Percentiles rank a stretch among this genome's conserved stretches.
Evolutionary conservation across 495 filamentous ascomycete species (phyloP).

Genomic region (Penicillium samsonianum): DNA sequence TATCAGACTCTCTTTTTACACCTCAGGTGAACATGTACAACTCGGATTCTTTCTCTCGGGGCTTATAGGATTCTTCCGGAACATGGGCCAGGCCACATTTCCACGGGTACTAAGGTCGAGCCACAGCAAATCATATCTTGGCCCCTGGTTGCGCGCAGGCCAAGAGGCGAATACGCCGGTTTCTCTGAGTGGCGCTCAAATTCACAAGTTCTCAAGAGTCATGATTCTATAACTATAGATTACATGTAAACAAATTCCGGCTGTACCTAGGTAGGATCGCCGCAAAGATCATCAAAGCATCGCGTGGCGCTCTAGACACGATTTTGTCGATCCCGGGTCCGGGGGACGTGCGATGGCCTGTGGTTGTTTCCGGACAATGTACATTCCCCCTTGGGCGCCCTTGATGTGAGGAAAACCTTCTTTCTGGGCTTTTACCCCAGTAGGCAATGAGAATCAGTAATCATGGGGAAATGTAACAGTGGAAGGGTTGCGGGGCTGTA

Average conservation of each 20-base stretch:
- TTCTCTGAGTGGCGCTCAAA: conserved; percentile 15
- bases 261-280: background rate
- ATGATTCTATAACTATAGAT: background rate
- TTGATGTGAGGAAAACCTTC: conserved; percentile 19
- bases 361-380: conserved; percentile 26
- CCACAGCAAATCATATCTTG: background rate
- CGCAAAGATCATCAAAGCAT: conserved; percentile 13
- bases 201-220: background rate
- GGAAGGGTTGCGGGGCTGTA: conserved; percentile 8
- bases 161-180: conserved; percentile 4
- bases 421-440: conserved; percentile 14
- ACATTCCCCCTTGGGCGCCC: conserved; percentile 10
- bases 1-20: background rate
- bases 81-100: conserved; percentile 4
- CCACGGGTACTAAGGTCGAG: background rate
- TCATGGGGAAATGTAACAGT: conserved; percentile 1
- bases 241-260: background rate
- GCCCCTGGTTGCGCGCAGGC: conserved; percentile 1
- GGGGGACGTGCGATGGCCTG: background rate
- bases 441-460: background rate
- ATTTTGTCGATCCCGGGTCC: conserved; percentile 23
- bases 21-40: conserved; percentile 1
- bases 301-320: conserved; percentile 26
- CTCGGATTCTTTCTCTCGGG: conserved; percentile 1
- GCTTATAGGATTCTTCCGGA: conserved; percentile 3